phyloP scores from a whole-genome alignment of 1,284 basidiomycete species.

The Cryptococcus sp. region DNA sequence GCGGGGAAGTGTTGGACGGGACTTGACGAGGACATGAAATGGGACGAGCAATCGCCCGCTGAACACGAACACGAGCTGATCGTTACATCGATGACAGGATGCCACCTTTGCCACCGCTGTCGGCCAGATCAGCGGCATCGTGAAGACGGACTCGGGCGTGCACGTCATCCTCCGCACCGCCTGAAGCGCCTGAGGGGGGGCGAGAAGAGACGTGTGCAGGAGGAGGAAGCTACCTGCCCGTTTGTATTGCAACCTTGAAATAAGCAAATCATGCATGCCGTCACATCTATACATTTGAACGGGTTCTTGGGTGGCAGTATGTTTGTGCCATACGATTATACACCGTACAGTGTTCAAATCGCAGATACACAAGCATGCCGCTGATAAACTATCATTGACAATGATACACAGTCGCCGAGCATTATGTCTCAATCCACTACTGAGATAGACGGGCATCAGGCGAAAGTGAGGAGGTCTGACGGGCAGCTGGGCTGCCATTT shows the following conservation, averaged over 20 bases:
- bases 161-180: slow-evolving; percentile 90
- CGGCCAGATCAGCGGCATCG: slow-evolving; percentile 80
- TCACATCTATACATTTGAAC: neutral
- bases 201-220: neutral
- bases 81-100: slow-evolving; percentile 52
- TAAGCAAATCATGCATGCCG: neutral
- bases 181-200: slow-evolving; percentile 47
- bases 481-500: neutral
- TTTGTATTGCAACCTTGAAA: neutral
- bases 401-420: neutral
- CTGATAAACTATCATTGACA: too few relatives aligned
- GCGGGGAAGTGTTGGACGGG: neutral
- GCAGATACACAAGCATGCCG: too few relatives aligned
- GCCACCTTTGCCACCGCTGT: slow-evolving; percentile 75
- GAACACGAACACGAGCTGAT: neutral
- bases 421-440: neutral
- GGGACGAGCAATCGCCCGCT: too few relatives aligned
- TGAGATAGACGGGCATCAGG: neutral
- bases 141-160: slow-evolving; percentile 92
- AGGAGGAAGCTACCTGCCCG: neutral
- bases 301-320: neutral
- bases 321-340: too few relatives aligned
- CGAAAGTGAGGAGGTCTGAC: neutral
- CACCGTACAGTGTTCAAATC: too few relatives aligned
- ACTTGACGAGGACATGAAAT: neutral